Base-by-base conservation (phyloP, 2,329 filamentous ascomycete genomes). In the Alternaria rosae region DNA sequence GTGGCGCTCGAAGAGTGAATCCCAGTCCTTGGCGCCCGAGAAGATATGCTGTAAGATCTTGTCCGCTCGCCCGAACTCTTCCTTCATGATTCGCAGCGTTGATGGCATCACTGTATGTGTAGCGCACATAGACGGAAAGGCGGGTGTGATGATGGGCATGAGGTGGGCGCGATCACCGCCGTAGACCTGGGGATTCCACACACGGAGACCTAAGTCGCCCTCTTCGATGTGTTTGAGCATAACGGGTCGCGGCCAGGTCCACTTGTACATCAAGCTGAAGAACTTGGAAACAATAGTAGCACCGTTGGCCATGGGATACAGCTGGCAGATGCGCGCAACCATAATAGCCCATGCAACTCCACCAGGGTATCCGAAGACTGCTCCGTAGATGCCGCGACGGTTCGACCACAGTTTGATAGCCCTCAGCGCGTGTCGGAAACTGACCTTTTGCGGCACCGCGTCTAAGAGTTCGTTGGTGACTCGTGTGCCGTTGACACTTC, bases 301-400 rank as follows among this genome's bases (percentile, higher is more conserved):
- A 17, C 92, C 92, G 9, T 93, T 92, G 7, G 95, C 95, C 76
- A 93, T 93, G 13, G 95, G 95, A 73, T 98, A 99, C 15, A 99
- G 86, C 79, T 99, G 95, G 79, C 95, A 98, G 43, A 98, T 92
- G 66, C 95, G 88, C 54, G 95, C 95, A 26, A 98, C 94, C 74
- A 99, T 87, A 91, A 99, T 97, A 12, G 94, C 95, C 93, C 94
- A 99, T 6, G 95, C 95, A 42, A 99, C 94, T 81, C 95, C 95
- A 71, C 95, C 95, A 3, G 95, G 95, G 70, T 95, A 99, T 25
- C 95, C 95, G 80, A 97, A 93, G 66, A 98, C 94, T 74, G 97
- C 97, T 67, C 93, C 93, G 76, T 98, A 98, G 50, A 98, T 93
- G 23, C 92, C 95, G 64, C 94, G 91, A 54, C 90, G 89, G 76